Conservation (phyloP, 2,329 filamentous ascomycete species). For the Aspergillus pseudoviridinutans region DNA sequence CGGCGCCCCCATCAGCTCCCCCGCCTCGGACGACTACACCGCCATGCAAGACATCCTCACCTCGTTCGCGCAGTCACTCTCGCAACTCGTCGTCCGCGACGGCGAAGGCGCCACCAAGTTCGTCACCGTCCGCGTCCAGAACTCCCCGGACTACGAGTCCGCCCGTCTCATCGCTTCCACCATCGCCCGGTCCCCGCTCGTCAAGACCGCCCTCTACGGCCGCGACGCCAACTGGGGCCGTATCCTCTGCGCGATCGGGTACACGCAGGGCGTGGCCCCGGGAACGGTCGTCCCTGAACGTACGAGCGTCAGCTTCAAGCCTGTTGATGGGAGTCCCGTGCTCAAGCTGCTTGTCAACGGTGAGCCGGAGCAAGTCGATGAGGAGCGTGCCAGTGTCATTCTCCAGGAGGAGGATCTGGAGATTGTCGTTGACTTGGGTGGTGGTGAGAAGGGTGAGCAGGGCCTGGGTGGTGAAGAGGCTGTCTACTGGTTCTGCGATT, state of each 20-base stretch:
- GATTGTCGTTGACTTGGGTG: conserved; percentile 57
- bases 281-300: conserved; percentile 50
- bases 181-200: conserved; percentile 86
- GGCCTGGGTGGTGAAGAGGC: conserved; percentile 49
- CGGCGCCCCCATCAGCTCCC: conserved; percentile 57
- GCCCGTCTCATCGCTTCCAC: conserved; percentile 78
- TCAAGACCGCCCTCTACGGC: conserved; percentile 96
- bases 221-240: conserved; percentile 98
- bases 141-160: conserved; percentile 64
- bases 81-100: conserved; percentile 90
- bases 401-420: conserved; percentile 60
- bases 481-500: conserved; percentile 64
- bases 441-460: conserved; percentile 41
- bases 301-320: conserved; percentile 60
- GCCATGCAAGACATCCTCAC: conserved; percentile 69
- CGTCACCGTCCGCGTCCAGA: conserved; percentile 81
- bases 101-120: conserved; percentile 98
- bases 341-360: conserved; percentile 58
- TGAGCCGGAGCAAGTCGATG: conserved; percentile 60
- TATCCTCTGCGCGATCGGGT: conserved; percentile 90
- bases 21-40: conserved; percentile 58
- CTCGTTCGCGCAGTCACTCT: conserved; percentile 75
- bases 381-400: conserved; percentile 56
- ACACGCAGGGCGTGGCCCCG: conserved; percentile 52
- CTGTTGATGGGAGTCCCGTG: conserved; percentile 53